phyloP scores from a whole-genome alignment of 202 grass and related monocot species.

The Schoenoplectus triqueter region DNA sequence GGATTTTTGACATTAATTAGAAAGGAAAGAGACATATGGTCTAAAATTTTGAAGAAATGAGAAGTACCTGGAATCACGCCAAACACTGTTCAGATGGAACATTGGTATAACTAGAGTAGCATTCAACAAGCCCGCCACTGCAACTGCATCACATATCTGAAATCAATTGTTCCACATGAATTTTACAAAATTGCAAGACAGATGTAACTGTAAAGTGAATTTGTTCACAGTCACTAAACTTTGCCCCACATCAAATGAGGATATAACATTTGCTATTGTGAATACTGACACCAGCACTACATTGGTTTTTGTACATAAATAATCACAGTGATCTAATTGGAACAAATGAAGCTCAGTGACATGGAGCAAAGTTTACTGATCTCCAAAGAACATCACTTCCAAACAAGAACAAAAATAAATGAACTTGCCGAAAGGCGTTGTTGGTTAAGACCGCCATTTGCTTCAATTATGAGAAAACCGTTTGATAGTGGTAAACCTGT shows the following conservation, averaged over 20 bases:
- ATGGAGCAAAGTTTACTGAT: constrained; percentile 19
- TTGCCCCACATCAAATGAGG: neutral
- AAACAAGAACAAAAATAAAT: constrained; percentile 7
- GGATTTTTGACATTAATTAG: too few relatives aligned
- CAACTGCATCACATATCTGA: constrained; percentile 97
- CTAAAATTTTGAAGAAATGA: constrained; percentile 5
- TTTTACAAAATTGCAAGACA: neutral
- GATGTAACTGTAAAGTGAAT: neutral
- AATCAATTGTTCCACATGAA: neutral
- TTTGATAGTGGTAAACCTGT: constrained; percentile 80
- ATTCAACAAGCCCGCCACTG: constrained; percentile 80
- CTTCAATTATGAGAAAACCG: constrained; percentile 90
- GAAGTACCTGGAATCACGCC: constrained; percentile 85
- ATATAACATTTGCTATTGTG: neutral
- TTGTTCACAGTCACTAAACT: constrained; percentile 21
- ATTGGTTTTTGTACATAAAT: neutral
- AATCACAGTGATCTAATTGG: neutral
- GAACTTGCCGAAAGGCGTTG: constrained; percentile 90
- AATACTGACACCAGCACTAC: neutral
- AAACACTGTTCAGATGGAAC: constrained; percentile 94
- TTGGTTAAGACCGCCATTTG: constrained; percentile 96
- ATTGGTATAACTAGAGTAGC: constrained; percentile 85
- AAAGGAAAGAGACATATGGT: neutral
- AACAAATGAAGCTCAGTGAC: constrained; percentile 1
- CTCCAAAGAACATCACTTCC: constrained; percentile 26